Evolutionary conservation across 768 basidiomycete species (phyloP), one percentile per base, ranked within the genome.

Genomic region (Boletus subcaerulescens): DNA sequence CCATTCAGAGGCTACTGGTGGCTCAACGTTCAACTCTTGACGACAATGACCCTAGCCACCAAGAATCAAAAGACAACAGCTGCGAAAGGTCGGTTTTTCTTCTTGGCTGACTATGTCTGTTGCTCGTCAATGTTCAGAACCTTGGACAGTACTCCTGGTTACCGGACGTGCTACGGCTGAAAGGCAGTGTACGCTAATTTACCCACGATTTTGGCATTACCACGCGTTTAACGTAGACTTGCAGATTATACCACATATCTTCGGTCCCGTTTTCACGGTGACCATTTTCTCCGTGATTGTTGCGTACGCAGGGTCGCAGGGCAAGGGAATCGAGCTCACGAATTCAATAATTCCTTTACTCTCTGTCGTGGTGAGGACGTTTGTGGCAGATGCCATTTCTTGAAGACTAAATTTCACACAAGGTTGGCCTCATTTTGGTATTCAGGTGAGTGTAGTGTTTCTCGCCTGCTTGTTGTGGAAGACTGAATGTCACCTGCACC

Each of bases 391-490:
- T 26, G 13, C n/a, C 5, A 17, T 43, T 45, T 51, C 20, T 26
- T 31, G 22, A 33, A 39, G 39, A 48, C 32, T 54, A 53, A 61
- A 26, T 45, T 32, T 12, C 55, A 29, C 15, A 15, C 6, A 45
- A 91, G 89, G 90, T 95, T 48, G 94, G 93, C 60, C 77, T 97
- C 54, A 85, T 96, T 51, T 77, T 96, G 33, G 93, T 93, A 3
- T 93, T 93, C 69, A 81, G 91, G 91, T 85, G 59, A 64, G 81
- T 57, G 17, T 24, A 11, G 0, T 14, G 31, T 48, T 17, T 46
- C 4, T 48, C 6, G 7, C 24, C 20, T 8, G 31, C 12, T 31
- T 42, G 31, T 33, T 9, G 7, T 40, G 12, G 15, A 13, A 35
- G 38, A 48, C 24, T 50, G 24, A 50, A 33, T 12, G 12, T 43